A percentile compares a stretch with the other conserved stretches of the same genome.
Evolutionary conservation across 352 stramenopile genomes (phyloP).

Genomic region (Phytophthora idaei): DNA sequence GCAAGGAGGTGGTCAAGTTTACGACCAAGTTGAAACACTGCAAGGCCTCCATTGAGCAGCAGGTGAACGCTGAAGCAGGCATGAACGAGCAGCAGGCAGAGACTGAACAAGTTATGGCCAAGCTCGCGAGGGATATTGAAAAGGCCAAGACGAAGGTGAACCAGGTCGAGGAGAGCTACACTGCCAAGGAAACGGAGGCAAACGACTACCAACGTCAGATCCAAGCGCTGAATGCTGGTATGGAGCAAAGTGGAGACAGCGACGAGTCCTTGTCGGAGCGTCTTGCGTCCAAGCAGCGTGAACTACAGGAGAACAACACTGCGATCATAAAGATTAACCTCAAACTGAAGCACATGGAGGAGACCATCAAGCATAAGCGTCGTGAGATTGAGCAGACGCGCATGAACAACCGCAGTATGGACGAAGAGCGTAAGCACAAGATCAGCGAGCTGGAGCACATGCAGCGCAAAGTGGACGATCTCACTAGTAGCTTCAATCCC

Average conservation of each 20-base stretch:
- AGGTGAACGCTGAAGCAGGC: constrained; percentile 60
- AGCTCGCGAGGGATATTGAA: constrained; percentile 86
- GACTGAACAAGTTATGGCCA: constrained; percentile 74
- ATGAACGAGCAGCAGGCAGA: constrained; percentile 79
- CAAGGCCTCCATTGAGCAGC: constrained; percentile 72
- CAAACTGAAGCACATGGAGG: constrained; percentile 93
- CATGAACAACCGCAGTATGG: constrained; percentile 76
- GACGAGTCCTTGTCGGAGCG: constrained; percentile 81
- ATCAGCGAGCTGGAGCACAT: constrained; percentile 69
- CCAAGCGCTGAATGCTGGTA: constrained; percentile 85
- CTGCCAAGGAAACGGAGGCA: constrained; percentile 62
- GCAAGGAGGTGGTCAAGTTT: constrained; percentile 86
- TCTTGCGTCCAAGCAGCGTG: constrained; percentile 77
- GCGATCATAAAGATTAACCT: constrained; percentile 92
- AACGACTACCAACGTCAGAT: constrained; percentile 86
- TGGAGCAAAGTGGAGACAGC: constrained; percentile 75
- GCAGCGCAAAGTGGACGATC: constrained; percentile 51
- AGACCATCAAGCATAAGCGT: constrained; percentile 84
- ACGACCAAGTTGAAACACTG: constrained; percentile 82
- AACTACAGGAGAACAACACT: constrained; percentile 81
- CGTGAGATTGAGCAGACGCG: constrained; percentile 71
- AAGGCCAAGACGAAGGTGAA: constrained; percentile 69
- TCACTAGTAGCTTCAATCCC: constrained; percentile 78
- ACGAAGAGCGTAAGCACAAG: constrained; percentile 72
- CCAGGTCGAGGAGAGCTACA: constrained; percentile 52